Evolutionary conservation across 192 early-diverging fungal genomes (phyloP).

Genomic region (Mortierella claussenii): DNA sequence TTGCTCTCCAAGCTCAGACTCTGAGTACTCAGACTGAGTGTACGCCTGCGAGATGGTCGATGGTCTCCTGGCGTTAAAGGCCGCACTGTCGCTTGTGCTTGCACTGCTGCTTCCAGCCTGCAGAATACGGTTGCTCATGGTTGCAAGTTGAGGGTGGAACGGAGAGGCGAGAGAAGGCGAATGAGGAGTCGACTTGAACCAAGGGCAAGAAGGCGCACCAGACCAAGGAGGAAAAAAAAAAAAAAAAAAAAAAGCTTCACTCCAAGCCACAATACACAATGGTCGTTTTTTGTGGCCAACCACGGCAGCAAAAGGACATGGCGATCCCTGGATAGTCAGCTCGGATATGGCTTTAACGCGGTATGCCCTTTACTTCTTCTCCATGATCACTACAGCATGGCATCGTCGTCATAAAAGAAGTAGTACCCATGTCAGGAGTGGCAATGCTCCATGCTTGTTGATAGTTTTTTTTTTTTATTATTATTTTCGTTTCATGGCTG

Average conservation of each 20-base stretch:
- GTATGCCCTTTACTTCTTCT: too few species aligned
- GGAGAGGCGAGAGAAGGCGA: conserved; percentile 4
- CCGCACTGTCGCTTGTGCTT: conserved; percentile 4
- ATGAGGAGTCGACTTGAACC: background rate
- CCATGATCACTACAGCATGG: too few species aligned
- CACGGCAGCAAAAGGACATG: too few species aligned
- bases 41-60: conserved; percentile 48
- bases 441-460: background rate
- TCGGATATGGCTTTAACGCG: too few species aligned
- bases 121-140: conserved; percentile 43
- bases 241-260: conserved; percentile 17
- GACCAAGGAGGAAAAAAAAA: conserved; percentile 6
- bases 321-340: too few species aligned
- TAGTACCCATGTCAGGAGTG: too few species aligned
- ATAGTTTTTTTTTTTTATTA: background rate
- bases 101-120: conserved; percentile 35
- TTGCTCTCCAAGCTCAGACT: conserved; percentile 51
- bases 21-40: conserved; percentile 53
- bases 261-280: conserved; percentile 14
- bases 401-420: too few species aligned
- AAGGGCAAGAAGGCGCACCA: too few species aligned
- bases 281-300: too few species aligned
- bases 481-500: too few species aligned
- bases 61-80: conserved; percentile 38
- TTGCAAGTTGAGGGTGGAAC: background rate